Base-by-base conservation (phyloP, 495 filamentous ascomycete genomes). In the Aspergillus leporis region DNA sequence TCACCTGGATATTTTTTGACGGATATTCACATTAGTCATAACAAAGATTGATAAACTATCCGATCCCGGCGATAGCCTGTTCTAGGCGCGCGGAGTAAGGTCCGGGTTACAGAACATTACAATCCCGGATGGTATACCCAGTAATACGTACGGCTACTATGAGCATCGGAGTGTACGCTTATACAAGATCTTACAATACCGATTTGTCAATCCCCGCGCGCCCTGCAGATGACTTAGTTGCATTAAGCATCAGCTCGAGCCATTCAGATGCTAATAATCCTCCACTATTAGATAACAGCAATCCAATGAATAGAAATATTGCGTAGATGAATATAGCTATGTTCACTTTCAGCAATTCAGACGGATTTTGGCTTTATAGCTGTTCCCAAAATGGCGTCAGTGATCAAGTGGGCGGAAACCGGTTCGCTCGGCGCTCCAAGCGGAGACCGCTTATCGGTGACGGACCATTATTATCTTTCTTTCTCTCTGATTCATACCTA, bases 61-160 rank as follows among this genome's bases (percentile, higher is more conserved):
- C 73, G 73, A 74, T 74, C 68, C 71, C 73, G 71, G 73, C 66
- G 61, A 58, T 74, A 76, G 66, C 73, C 73, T 76, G 73, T 73
- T 74, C 73, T 74, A 74, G 53, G 69, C 71, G 73, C 61, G 60
- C 58, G 22, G 56, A 30, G 18, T 34, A 30, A 12, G 4, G 28
- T 5, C 3, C 6, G 41, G 9, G 10, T 45, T n/a, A 45, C 41
- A 19, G 18, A 45, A 19, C 41, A 18, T 2, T 45, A 45, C 41
- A 45, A 1, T 19, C 5, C 18, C 0, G 13, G 7, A 8, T 8
- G 18, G 19, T 8, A 9, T n/a, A n/a, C n/a, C n/a, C n/a, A n/a
- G n/a, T n/a, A n/a, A n/a, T n/a, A n/a, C n/a, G n/a, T n/a, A n/a
- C n/a, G n/a, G n/a, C n/a, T n/a, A n/a, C n/a, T n/a, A n/a, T n/a